Evolutionary conservation across 352 stramenopile species (phyloP).

Genomic region (Stramenopiles sp.): DNA sequence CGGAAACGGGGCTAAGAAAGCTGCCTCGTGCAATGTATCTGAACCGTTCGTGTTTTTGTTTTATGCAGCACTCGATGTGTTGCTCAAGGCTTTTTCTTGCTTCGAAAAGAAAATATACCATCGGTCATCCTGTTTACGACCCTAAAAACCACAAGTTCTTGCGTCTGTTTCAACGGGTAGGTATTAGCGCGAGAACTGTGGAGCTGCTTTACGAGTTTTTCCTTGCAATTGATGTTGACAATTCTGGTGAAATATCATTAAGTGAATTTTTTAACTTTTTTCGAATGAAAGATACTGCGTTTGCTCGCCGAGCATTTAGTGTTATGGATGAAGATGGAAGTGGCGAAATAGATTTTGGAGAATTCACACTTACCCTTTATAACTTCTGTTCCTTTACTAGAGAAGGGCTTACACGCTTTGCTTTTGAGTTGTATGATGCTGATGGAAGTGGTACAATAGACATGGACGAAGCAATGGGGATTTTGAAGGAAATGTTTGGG

Average conservation of each 20-base stretch:
- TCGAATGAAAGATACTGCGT: neutral
- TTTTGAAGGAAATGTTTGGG: slow-evolving; percentile 21
- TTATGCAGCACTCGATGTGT: too few species aligned
- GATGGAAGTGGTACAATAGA: slow-evolving; percentile 44
- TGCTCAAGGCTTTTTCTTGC: too few species aligned
- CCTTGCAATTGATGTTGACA: slow-evolving; percentile 25
- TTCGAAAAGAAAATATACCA: too few species aligned
- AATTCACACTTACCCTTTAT: slow-evolving; percentile 26
- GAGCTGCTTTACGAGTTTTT: too few species aligned
- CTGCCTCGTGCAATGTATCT: too few species aligned
- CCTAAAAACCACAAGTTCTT: too few species aligned
- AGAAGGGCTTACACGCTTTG: slow-evolving; percentile 38
- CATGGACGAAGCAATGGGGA: neutral
- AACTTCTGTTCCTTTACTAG: slow-evolving; percentile 34
- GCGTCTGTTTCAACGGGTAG: too few species aligned
- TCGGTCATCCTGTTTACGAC: too few species aligned
- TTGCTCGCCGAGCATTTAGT: neutral
- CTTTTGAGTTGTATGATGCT: slow-evolving; percentile 46
- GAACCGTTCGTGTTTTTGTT: too few species aligned
- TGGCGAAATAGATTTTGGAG: slow-evolving; percentile 27
- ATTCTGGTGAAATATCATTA: slow-evolving; percentile 26
- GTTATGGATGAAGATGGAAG: slow-evolving; percentile 23
- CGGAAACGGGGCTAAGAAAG: too few species aligned
- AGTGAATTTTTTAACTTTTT: slow-evolving; percentile 23
- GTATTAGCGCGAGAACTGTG: too few species aligned